phyloP scores from a whole-genome alignment of 495 filamentous ascomycete genomes.

The Friedmanniomyces endolithicus region DNA sequence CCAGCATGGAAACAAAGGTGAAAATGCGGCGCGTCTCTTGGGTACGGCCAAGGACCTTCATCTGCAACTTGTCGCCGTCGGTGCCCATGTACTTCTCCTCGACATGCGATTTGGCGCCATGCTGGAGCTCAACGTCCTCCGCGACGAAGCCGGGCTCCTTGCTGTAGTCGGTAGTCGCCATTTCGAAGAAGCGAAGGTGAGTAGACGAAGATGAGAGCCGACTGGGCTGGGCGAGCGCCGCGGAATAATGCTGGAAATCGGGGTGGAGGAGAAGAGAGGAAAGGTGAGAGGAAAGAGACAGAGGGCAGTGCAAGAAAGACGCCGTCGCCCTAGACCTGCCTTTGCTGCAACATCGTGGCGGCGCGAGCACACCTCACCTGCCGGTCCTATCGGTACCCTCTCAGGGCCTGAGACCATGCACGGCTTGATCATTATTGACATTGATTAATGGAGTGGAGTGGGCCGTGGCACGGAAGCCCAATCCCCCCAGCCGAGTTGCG shows the following conservation, averaged over 20 bases:
- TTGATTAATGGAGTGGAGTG: no score
- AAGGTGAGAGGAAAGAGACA: not conserved
- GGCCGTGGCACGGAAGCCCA: no score
- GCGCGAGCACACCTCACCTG: not conserved
- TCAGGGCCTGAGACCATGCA: no score
- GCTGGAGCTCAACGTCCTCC: not conserved
- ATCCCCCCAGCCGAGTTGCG: no score
- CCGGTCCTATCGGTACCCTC: no score
- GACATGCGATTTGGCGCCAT: not conserved
- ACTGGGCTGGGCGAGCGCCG: not conserved
- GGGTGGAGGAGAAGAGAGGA: not conserved
- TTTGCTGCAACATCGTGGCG: not conserved
- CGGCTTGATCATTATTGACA: no score
- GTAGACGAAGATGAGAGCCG: not conserved
- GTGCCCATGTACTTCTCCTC: not conserved
- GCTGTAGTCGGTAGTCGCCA: not conserved
- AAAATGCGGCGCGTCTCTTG: conserved; percentile 35
- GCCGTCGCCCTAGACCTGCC: not conserved
- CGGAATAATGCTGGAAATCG: not conserved
- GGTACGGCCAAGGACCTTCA: conserved; percentile 1
- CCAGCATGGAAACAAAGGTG: conserved; percentile 38
- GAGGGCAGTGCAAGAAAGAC: not conserved
- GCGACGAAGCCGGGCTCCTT: not conserved
- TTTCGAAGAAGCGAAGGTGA: not conserved
- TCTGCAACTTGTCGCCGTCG: not conserved